Base-by-base conservation (phyloP, 768 basidiomycete genomes). In the Asterophora lycoperdoides region DNA sequence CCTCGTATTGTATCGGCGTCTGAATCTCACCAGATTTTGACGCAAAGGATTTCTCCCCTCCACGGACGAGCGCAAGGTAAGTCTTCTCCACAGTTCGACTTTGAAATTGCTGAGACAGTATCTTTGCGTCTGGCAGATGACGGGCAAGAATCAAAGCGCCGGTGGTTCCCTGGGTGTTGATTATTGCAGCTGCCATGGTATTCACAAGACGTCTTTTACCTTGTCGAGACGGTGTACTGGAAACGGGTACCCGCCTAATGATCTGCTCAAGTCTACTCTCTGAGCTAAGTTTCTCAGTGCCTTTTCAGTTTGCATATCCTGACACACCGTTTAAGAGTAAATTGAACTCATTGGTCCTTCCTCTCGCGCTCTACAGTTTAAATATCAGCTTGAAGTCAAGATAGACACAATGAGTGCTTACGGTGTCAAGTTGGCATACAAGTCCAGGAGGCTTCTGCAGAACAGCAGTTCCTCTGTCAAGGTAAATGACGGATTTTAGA, bases 201-300 rank as follows among this genome's bases (percentile, higher is more conserved):
- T 32, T 33, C 33, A 33, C 4, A 35, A 18, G n/a, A 17, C 29
- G 42, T 26, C 13, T 54, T 61, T 13, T 19, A 80, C 85, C 70
- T 82, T 83, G 67, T 86, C 84, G 4, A 87, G 71, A 11, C 85
- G 76, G 59, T 87, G 85, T 17, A 86, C 75, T 5, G 77, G 67
- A 45, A 68, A 68, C 6, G 77, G 81, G n/a, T 63, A 50, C 19
- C 47, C 54, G 13, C 59, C 55, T 41, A 77, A 57, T 11, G 58
- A 54, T 41, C 42, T 18, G 6, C 43, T 30, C 37, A 59, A 52
- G 3, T 8, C 57, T 59, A 34, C 13, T 5, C 28, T 26, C n/a
- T 8, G 18, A 13, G 30, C n/a, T 46, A 49, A 13, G 46, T 20
- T 11, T 26, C 29, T 14, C 8, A 38, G 1, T 40, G 9, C 32